Evolutionary conservation across 169 alveolate genomes (phyloP).

Genomic region (Babesia gibsoni): DNA sequence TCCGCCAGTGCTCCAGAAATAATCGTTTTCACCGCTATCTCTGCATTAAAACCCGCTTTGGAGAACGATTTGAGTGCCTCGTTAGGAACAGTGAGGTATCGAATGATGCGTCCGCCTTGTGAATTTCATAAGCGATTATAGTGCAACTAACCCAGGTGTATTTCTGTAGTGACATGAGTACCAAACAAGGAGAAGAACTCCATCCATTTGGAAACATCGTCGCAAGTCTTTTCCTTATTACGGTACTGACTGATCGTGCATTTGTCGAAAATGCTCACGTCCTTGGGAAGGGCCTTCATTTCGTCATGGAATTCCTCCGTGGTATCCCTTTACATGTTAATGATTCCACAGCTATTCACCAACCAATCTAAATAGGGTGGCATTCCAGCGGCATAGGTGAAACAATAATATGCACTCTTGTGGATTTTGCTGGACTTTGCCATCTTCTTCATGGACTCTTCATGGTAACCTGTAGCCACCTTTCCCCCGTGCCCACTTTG

Average conservation of each 20-base stretch:
- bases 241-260: conserved; percentile 40
- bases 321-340: conserved; percentile 18
- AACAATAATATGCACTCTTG: conserved; percentile 57
- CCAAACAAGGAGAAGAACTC: conserved; percentile 58
- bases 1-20: conserved; percentile 30
- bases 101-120: conserved; percentile 55
- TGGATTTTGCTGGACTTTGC: conserved; percentile 31
- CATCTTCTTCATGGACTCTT: background rate
- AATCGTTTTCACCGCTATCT: conserved; percentile 43
- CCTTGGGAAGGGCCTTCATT: conserved; percentile 27
- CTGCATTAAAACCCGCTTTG: conserved; percentile 36
- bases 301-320: conserved; percentile 42
- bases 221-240: conserved; percentile 38
- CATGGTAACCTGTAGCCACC: conserved; percentile 18
- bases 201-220: conserved; percentile 42
- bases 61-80: conserved; percentile 31
- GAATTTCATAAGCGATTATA: background rate
- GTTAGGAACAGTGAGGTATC: conserved; percentile 46
- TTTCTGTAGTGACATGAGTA: conserved; percentile 55
- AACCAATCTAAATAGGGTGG: conserved; percentile 65
- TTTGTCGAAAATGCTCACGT: conserved; percentile 3
- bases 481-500: conserved; percentile 34
- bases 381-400: conserved; percentile 68
- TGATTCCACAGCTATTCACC: background rate
- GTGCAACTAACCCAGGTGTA: conserved; percentile 36